phyloP scores from a whole-genome alignment of 768 basidiomycete species.

The Mycena polygramma region DNA sequence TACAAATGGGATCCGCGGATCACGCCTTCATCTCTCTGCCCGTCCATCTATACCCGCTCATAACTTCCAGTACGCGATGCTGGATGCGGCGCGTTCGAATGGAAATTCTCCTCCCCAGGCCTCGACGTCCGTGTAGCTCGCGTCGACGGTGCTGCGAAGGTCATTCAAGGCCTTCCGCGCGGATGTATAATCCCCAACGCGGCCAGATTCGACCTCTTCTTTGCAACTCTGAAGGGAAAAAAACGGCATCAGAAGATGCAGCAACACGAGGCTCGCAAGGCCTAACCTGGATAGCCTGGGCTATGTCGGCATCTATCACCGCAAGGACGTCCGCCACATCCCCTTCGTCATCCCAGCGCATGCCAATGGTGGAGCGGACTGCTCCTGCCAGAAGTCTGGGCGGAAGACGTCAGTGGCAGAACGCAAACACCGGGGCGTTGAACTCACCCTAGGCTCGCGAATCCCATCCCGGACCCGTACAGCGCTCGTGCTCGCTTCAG shows the following conservation, averaged over 20 bases:
- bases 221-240: constrained; percentile 36
- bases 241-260: constrained; percentile 18
- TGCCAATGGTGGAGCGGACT: constrained; percentile 30
- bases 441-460: constrained; percentile 34
- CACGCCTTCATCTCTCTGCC: background rate
- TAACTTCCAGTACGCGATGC: constrained; percentile 34
- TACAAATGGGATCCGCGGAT: constrained; percentile 15
- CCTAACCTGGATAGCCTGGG: constrained; percentile 36
- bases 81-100: constrained; percentile 33
- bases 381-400: constrained; percentile 28
- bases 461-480: constrained; percentile 39
- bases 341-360: constrained; percentile 34
- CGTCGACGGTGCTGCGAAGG: constrained; percentile 24
- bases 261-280: constrained; percentile 26
- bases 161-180: constrained; percentile 26
- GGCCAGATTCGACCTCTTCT: constrained; percentile 36
- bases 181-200: constrained; percentile 21
- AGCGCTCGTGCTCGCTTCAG: constrained; percentile 34
- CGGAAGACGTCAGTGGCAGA: background rate
- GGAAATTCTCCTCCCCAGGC: constrained; percentile 30
- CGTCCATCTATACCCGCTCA: background rate
- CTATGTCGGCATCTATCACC: constrained; percentile 38
- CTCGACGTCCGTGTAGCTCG: constrained; percentile 20
- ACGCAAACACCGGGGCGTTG: background rate
- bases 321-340: constrained; percentile 28